Base-by-base conservation (phyloP, 1,284 basidiomycete genomes). In the Coniophora puteana region DNA sequence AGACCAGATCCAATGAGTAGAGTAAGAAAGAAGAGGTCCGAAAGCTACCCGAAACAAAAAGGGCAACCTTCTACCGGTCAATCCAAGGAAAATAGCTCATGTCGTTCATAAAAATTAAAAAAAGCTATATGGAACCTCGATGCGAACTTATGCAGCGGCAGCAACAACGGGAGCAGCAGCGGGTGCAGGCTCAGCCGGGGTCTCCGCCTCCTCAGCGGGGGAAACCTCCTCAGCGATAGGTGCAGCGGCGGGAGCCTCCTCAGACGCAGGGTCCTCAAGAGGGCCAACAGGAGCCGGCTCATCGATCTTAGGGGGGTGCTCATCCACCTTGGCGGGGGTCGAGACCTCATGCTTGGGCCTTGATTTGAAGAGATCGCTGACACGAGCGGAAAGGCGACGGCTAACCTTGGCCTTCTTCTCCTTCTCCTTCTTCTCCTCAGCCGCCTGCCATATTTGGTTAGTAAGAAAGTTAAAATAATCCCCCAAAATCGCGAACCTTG, bases 241-340 rank as follows among this genome's bases (percentile, higher is more conserved):
- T 4, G 58, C 63, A 32, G 66, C 62, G 20, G 63, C 60, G 36
- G 68, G 67, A 37, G 68, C 58, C n/a, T 71, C 40, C 12, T 54
- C 48, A 47, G 63, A 59, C 10, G 67, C 80, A 21, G 82, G 83
- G 65, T 85, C 78, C 67, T 89, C 88, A 47, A 88, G 71, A 48
- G 85, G 83, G 43, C 82, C 83, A 48, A 86, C 79, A 22, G 81
- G 82, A 38, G 71, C 56, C 37, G 84, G 83, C 67, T 87, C 80
- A 43, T 84, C 84, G 49, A 88, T 83, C 71, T 83, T 83, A 42
- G 83, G 82, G 22, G 86, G 84, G 54, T 83, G 74, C 69, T 86
- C 85, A 51, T 89, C 88, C 45, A 93, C 88, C 72, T 91, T 90
- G 43, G 90, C 76, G 40, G 87, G 83, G 7, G 83, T 65, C 32